phyloP scores from a whole-genome alignment of 106 monocot genomes.

The Chionographis japonica region DNA sequence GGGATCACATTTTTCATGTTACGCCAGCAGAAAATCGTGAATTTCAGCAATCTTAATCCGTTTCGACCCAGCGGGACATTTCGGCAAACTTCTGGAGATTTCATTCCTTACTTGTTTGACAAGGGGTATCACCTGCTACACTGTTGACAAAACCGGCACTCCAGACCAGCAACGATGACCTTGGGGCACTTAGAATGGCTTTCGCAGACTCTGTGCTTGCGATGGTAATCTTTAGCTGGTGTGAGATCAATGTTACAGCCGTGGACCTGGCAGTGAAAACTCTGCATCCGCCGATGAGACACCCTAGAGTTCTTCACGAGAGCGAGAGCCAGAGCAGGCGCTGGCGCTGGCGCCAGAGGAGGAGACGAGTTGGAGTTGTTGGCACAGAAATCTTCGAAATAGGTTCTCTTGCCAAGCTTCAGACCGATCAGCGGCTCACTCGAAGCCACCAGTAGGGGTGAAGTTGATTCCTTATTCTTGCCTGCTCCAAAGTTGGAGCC shows the following conservation, averaged over 20 bases:
- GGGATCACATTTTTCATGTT: too few species aligned
- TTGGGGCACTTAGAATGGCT: conserved; percentile 55
- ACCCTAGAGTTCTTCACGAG: conserved; percentile 21
- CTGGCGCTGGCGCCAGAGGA: conserved; percentile 10
- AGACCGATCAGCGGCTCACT: conserved; percentile 49
- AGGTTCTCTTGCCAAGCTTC: conserved; percentile 77
- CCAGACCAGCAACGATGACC: conserved; percentile 59
- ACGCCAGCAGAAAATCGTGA: too few species aligned
- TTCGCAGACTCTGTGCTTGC: conserved; percentile 81
- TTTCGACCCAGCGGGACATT: too few species aligned
- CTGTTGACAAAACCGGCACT: conserved; percentile 76
- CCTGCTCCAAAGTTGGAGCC: conserved; percentile 17
- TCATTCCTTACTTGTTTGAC: background rate
- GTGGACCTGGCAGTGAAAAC: conserved; percentile 55
- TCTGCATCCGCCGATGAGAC: conserved; percentile 22
- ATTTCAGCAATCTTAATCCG: too few species aligned
- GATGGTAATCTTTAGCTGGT: conserved; percentile 66
- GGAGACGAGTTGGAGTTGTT: conserved; percentile 18
- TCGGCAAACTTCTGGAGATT: too few species aligned
- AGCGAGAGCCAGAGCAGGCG: background rate
- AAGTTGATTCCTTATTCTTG: conserved; percentile 20
- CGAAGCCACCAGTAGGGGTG: background rate
- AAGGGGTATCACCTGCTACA: conserved; percentile 53
- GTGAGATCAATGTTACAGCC: conserved; percentile 60
- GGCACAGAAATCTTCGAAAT: conserved; percentile 53